Base-by-base conservation (phyloP, 768 basidiomycete species). In the Russula brevipes region DNA sequence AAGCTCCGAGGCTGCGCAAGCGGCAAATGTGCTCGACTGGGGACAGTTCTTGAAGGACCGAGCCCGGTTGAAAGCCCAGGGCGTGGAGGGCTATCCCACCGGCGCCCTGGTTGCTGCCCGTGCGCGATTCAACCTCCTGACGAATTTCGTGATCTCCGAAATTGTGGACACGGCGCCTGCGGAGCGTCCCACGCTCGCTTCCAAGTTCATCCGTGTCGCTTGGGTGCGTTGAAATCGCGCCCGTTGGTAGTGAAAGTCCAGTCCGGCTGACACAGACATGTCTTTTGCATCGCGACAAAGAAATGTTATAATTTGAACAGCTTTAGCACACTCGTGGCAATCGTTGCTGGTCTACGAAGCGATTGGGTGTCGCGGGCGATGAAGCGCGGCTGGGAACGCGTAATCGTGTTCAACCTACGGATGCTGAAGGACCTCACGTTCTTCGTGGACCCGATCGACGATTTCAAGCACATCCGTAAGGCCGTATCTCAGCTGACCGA, bases 121-220 rank as follows among this genome's bases (percentile, higher is more conserved):
- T 46, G 88, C 87, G 12, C 82, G 93, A 30, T 95, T 94, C 76
- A 93, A 94, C 70, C 75, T 95, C 50, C 84, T 92, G 74, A 85
- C 86, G 2, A 86, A 87, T 69, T 97, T 94, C 68, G 83, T 87
- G 6, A 77, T 83, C 24, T 86, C 89, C 3, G 94, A 97, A 76
- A 82, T 96, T 57, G 81, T 93, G 30, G 75, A 92, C 60, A 88
- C 93, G 1, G 80, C 81, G 9, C 86, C 85, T 5, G 73, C 73
- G 57, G 85, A 91, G 57, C 81, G 94, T 19, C 80, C 79, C 41
- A 65, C 79, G 52, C 75, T 97, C 19, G 82, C 91, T 54, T 77
- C 76, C 61, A 94, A 93, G 75, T 88, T 96, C 72, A 85, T 95
- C 64, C 85, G 91, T 46, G 77, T 96, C 60, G 94, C 94, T 44